Percentiles rank a stretch among this genome's conserved stretches.
Evolutionary conservation across 2,329 filamentous ascomycete genomes (phyloP).

Genomic region (Boeremia exigua): DNA sequence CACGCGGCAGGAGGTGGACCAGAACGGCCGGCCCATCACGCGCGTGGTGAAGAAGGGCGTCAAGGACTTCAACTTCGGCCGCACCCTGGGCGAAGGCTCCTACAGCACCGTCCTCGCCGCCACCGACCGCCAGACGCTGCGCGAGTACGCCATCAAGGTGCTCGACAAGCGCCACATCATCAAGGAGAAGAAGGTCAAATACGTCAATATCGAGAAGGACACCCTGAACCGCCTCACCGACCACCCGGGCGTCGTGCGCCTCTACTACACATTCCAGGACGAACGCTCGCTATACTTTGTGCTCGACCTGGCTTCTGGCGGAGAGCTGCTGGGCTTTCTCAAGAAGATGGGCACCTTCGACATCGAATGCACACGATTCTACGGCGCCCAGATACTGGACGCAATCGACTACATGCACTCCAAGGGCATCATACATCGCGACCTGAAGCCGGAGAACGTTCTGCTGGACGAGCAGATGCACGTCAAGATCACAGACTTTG

Average conservation of each 20-base stretch:
- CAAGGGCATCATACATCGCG: constrained; percentile 92
- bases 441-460: constrained; percentile 96
- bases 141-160: constrained; percentile 98
- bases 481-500: constrained; percentile 98
- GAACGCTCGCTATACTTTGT: constrained; percentile 97
- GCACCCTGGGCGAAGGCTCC: constrained; percentile 90
- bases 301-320: constrained; percentile 88
- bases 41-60: constrained; percentile 95
- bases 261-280: constrained; percentile 99
- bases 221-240: constrained; percentile 95
- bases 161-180: constrained; percentile 99
- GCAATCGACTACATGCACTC: constrained; percentile 98
- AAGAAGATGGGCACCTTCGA: constrained; percentile 97
- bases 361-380: constrained; percentile 91
- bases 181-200: constrained; percentile 99
- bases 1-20: constrained; percentile 81
- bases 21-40: constrained; percentile 79
- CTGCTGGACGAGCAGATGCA: constrained; percentile 95
- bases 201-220: constrained; percentile 99
- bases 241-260: constrained; percentile 91
- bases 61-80: constrained; percentile 92
- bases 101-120: constrained; percentile 96
- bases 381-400: constrained; percentile 93
- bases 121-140: constrained; percentile 89
- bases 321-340: constrained; percentile 87